phyloP scores from a whole-genome alignment of 2,329 filamentous ascomycete species.

The Pseudocercospora cruenta region DNA sequence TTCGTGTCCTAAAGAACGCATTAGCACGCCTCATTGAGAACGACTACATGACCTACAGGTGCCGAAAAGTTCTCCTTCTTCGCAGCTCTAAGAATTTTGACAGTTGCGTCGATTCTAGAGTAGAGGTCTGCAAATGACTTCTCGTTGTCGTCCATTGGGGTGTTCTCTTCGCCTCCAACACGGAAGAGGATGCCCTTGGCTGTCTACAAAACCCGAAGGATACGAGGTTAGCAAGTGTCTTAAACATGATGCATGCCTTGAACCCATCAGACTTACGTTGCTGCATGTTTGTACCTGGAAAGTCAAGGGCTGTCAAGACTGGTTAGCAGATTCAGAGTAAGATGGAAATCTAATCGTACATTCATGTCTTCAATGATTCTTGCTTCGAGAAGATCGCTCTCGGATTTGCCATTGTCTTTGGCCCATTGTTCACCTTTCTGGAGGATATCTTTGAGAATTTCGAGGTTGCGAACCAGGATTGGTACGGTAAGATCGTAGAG shows the following conservation, averaged over 20 bases:
- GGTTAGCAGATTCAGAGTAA: neutral
- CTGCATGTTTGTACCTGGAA: slow-evolving; percentile 54
- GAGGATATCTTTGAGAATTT: slow-evolving; percentile 49
- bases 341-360: slow-evolving; percentile 14
- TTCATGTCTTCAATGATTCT: slow-evolving; percentile 55
- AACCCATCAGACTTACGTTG: no score
- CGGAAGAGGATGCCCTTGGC: slow-evolving; percentile 44
- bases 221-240: no score
- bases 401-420: slow-evolving; percentile 42
- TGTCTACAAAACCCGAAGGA: no score
- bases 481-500: slow-evolving; percentile 40
- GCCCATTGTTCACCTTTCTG: slow-evolving; percentile 49
- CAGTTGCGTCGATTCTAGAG: slow-evolving; percentile 51
- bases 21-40: neutral
- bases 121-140: slow-evolving; percentile 56
- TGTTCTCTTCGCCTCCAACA: slow-evolving; percentile 42
- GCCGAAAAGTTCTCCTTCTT: slow-evolving; percentile 49
- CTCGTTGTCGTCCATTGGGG: slow-evolving; percentile 36
- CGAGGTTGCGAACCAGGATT: slow-evolving; percentile 48
- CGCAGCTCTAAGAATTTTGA: slow-evolving; percentile 51
- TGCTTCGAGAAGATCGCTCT: slow-evolving; percentile 45
- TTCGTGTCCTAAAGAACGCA: neutral
- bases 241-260: no score
- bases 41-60: neutral
- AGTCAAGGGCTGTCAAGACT: slow-evolving; percentile 38